Evolutionary conservation across 306 rosid genomes (phyloP).

Genomic region (Dalbergia cultrata): DNA sequence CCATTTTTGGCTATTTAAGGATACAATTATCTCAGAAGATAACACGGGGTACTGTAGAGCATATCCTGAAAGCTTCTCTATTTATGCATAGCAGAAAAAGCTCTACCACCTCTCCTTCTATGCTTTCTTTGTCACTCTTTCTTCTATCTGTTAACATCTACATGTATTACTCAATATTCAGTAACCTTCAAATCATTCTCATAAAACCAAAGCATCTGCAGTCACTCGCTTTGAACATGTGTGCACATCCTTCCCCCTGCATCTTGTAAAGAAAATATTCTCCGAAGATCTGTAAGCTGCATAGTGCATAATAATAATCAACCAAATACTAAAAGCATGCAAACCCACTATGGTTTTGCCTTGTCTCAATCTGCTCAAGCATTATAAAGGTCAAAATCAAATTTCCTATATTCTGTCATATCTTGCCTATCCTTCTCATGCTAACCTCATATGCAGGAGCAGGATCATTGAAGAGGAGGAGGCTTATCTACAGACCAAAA

Average conservation of each 20-base stretch:
- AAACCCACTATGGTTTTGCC: slow-evolving; percentile 6
- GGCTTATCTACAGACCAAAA: slow-evolving; percentile 26
- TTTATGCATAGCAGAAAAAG: slow-evolving; percentile 2
- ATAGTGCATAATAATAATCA: neutral
- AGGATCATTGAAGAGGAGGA: slow-evolving; percentile 9
- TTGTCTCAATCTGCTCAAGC: slow-evolving; percentile 24
- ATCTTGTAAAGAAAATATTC: slow-evolving; percentile 34
- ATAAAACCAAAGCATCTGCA: slow-evolving; percentile 31
- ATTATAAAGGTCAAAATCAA: slow-evolving; percentile 34
- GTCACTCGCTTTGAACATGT: slow-evolving; percentile 33
- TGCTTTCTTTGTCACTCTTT: slow-evolving; percentile 9
- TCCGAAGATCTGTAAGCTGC: slow-evolving; percentile 20
- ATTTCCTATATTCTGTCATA: slow-evolving; percentile 19
- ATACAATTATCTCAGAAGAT: too few relatives aligned
- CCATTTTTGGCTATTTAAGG: too few relatives aligned
- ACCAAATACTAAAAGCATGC: slow-evolving; percentile 3
- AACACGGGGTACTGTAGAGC: neutral
- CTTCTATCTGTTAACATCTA: slow-evolving; percentile 2
- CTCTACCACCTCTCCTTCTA: neutral
- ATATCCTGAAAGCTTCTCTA: slow-evolving; percentile 16
- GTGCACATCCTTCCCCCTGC: slow-evolving; percentile 33
- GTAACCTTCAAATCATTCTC: slow-evolving; percentile 10
- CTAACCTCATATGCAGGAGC: slow-evolving; percentile 35
- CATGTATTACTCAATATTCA: neutral
- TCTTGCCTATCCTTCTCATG: slow-evolving; percentile 31